Evolutionary conservation across 306 rosid genomes (phyloP).

Genomic region (Medicago arabica): DNA sequence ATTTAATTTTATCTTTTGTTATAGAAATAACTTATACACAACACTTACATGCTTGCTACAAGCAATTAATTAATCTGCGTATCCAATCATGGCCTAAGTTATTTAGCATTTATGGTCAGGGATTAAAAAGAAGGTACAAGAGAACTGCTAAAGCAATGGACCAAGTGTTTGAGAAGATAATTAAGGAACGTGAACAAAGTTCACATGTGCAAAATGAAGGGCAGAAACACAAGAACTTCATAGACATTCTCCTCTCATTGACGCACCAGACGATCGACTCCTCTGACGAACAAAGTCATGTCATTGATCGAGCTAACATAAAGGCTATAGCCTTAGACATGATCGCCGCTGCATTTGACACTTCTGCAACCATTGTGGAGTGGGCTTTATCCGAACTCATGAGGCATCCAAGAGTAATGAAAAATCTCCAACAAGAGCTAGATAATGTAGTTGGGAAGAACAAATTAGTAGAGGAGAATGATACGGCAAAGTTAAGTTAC

Average conservation of each 20-base stretch:
- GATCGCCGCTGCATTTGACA: conserved; percentile 46
- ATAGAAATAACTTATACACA: too few relatives aligned
- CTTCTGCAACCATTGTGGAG: conserved; percentile 25
- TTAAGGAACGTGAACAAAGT: conserved; percentile 41
- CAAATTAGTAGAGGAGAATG: conserved; percentile 47
- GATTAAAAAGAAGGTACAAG: conserved; percentile 20
- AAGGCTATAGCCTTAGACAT: conserved; percentile 54
- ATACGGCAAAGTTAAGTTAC: conserved; percentile 47
- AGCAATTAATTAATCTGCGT: too few relatives aligned
- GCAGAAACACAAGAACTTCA: background rate
- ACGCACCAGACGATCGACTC: conserved; percentile 41
- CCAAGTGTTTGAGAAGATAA: conserved; percentile 43
- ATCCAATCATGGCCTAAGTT: background rate
- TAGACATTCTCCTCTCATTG: conserved; percentile 42
- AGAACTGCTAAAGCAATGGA: conserved; percentile 28
- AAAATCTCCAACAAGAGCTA: conserved; percentile 51
- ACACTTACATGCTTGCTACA: too few relatives aligned
- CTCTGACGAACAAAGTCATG: conserved; percentile 35
- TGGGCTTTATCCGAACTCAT: conserved; percentile 57
- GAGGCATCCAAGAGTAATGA: conserved; percentile 52
- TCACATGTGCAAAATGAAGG: conserved; percentile 4
- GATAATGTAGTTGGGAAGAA: conserved; percentile 42
- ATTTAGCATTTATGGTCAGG: background rate
- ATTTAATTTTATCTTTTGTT: too few relatives aligned
- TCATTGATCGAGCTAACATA: conserved; percentile 38